A percentile compares a stretch with the other conserved stretches of the same genome.
phyloP scores from a whole-genome alignment of 768 basidiomycete species.

The Kwoniella bestiolae region DNA sequence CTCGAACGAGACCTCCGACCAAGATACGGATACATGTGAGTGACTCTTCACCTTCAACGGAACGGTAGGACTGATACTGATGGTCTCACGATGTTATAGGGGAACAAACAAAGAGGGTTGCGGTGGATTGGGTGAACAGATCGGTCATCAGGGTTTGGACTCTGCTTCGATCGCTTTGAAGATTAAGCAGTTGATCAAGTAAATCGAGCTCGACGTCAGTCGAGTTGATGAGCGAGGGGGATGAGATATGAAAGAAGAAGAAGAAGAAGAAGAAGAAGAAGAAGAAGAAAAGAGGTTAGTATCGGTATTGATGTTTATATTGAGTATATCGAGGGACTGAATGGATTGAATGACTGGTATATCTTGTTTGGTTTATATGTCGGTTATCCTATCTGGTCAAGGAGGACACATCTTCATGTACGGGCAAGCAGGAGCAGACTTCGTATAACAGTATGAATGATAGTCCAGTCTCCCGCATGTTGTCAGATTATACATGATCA shows the following conservation, averaged over 20 bases:
- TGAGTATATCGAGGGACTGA: too few species aligned
- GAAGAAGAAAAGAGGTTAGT: not conserved
- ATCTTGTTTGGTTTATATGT: too few species aligned
- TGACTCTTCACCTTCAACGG: not conserved
- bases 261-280: not conserved
- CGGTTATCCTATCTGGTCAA: too few species aligned
- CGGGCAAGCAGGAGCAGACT: too few species aligned
- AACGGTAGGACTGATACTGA: not conserved
- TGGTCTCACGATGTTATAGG: not conserved
- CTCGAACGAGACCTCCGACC: slow-evolving; percentile 80
- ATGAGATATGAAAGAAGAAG: not conserved
- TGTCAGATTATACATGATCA: too few species aligned
- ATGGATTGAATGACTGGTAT: too few species aligned
- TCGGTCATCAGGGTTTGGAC: slow-evolving; percentile 79
- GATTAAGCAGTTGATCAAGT: slow-evolving; percentile 38
- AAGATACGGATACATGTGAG: slow-evolving; percentile 72
- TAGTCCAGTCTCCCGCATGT: too few species aligned
- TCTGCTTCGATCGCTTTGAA: slow-evolving; percentile 61
- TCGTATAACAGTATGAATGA: too few species aligned
- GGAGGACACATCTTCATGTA: too few species aligned
- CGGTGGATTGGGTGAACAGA: slow-evolving; percentile 76
- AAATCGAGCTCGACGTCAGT: not conserved
- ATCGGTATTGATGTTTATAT: too few species aligned
- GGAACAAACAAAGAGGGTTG: slow-evolving; percentile 59
- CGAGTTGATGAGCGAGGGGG: not conserved